Percentiles rank a stretch among this genome's conserved stretches.
Conservation (phyloP, 495 filamentous ascomycete species). For the Lasiosphaeria hispida region DNA sequence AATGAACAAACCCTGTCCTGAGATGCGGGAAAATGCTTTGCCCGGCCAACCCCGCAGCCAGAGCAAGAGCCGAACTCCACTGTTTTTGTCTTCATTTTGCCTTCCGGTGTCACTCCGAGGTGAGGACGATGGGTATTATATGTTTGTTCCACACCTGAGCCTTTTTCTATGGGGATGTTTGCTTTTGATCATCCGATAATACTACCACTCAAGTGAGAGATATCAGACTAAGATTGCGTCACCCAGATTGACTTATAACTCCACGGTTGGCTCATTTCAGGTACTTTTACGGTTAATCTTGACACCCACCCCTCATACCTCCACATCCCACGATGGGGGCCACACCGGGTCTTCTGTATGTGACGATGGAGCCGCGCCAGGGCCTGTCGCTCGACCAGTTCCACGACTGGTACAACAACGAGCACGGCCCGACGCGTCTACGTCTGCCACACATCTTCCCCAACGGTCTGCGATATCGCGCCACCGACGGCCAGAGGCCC, state of each 20-base stretch:
- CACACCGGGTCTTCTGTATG: slow-evolving; percentile 65
- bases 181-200: no score
- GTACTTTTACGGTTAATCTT: background rate
- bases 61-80: slow-evolving; percentile 28
- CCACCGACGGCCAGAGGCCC: slow-evolving; percentile 57
- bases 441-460: slow-evolving; percentile 64
- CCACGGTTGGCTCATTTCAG: background rate
- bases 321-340: slow-evolving; percentile 7
- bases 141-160: background rate
- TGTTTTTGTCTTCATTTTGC: background rate
- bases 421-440: slow-evolving; percentile 76
- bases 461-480: slow-evolving; percentile 76
- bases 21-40: slow-evolving; percentile 25
- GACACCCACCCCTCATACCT: background rate
- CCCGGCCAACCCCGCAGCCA: slow-evolving; percentile 20
- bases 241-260: background rate
- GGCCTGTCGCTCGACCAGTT: slow-evolving; percentile 66
- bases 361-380: slow-evolving; percentile 71
- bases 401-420: slow-evolving; percentile 90
- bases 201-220: no score
- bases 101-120: slow-evolving; percentile 5
- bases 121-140: background rate
- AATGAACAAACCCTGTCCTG: background rate
- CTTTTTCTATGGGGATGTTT: background rate
- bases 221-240: background rate